These are phyloP conservation scores for Hypoxylon cercidicola DNA, from an alignment of 495 filamentous ascomycete species.

Conservation along the genomic window DNA sequence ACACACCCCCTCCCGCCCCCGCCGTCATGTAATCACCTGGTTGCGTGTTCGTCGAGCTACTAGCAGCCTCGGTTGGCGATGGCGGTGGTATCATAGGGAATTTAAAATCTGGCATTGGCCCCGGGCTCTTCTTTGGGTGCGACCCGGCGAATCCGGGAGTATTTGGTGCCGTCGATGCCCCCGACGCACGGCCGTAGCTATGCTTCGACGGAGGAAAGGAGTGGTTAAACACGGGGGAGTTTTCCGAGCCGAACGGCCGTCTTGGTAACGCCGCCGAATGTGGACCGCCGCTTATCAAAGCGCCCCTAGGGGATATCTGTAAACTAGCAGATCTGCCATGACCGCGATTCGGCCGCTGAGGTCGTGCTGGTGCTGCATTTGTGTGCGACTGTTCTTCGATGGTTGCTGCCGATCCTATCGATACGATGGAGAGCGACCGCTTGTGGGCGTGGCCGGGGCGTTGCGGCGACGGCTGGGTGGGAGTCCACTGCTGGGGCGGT, in stretches of 20 bases:
- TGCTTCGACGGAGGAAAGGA: constrained; percentile 57
- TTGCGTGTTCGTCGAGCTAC: constrained; percentile 22
- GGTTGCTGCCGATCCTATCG: constrained; percentile 76
- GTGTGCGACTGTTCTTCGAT: constrained; percentile 51
- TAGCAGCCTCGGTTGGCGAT: constrained; percentile 36
- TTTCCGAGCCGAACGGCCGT: constrained; percentile 48
- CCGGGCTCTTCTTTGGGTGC: constrained; percentile 51
- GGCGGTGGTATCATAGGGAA: constrained; percentile 69
- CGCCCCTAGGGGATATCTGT: constrained; percentile 73
- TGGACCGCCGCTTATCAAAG: constrained; percentile 40
- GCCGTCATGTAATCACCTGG: constrained; percentile 47
- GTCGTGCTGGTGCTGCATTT: constrained; percentile 33
- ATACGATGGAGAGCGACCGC: constrained; percentile 94
- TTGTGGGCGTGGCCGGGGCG: constrained; percentile 59
- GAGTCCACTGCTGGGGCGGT: constrained; percentile 45
- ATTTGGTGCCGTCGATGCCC: constrained; percentile 51
- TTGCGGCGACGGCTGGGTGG: constrained; percentile 43
- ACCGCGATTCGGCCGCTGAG: constrained; percentile 65
- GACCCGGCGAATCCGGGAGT: constrained; percentile 49
- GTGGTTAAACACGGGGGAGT: constrained; percentile 59
- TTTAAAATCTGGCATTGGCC: constrained; percentile 70
- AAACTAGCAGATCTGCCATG: constrained; percentile 88
- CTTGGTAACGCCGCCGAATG: constrained; percentile 56
- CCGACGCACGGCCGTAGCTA: constrained; percentile 49
- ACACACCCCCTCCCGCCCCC: constrained; percentile 42